Base-by-base conservation (phyloP, 2,329 filamentous ascomycete genomes). In the Beauveria medogensis region DNA sequence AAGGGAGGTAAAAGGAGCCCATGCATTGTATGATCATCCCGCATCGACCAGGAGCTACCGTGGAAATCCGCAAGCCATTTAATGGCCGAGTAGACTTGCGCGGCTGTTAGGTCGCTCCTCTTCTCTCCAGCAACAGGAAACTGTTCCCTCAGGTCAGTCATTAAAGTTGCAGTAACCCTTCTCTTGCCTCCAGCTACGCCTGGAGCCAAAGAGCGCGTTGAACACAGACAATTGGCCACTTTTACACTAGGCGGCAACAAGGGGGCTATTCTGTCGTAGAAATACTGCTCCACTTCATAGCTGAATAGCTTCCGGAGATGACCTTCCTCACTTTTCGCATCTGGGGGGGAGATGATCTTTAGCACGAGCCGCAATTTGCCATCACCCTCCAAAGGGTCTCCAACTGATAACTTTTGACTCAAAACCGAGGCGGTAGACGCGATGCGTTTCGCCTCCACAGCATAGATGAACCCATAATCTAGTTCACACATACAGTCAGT, bases 61-160 rank as follows among this genome's bases (percentile, higher is more conserved):
- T 89, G 86, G 44, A 89, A 89, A 1, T 69, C 72, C 0, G 83
- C 81, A 4, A 89, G 72, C 86, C 86, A 89, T n/a, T 80, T 74
- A 7, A 89, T 62, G 0, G 85, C 80, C 5, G 81, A 77, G 26
- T 75, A 60, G 0, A 82, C 81, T 66, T 87, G 84, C 0, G 59
- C 67, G 0, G 67, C 54, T 5, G 71, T 77, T 2, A 88, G 71
- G 3, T 74, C 71, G 1, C 75, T 71, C 48, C 81, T 74, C 66
- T 82, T 83, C 65, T 80, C 82, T 1, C 81, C 83, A 0, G 82
- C 78, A 0, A 87, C 72, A 0, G 85, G 83, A 50, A 79, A 89
- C 0, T 69, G 65, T 0, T 72, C 67, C 2, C 78, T 75, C 22
- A 89, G 67, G 65, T 89, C 85, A 2, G 78, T 80, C 67, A 88